Base-by-base conservation (phyloP, 768 basidiomycete species). In the Russula dissimulans region DNA sequence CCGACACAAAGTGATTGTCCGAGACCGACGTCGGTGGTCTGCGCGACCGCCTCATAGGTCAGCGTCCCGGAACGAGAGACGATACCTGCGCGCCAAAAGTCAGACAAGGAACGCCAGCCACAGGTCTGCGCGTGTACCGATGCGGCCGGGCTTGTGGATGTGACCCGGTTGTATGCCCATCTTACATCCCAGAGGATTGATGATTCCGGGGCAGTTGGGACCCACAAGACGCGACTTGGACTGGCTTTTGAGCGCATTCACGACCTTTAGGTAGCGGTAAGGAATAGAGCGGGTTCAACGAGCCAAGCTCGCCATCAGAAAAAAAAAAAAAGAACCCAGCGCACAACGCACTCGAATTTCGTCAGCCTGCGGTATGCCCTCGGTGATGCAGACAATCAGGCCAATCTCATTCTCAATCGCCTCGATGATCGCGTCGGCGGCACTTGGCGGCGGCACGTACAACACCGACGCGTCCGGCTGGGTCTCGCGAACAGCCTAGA, bases 131-230 rank as follows among this genome's bases (percentile, higher is more conserved):
- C 81, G 38, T 81, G 38, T 67, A 90, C 95, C 95, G 67, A 99
- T 95, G 67, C 90, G 92, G 56, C 97, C 97, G 57, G 95, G 94
- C 67, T 74, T 91, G 78, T 98, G 97, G 68, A 99, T 97, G 71
- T 97, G 93, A 31, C 94, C 97, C 12, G 97, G 97, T 69, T 91
- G 89, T 70, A 99, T 99, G 60, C 97, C 97, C 85, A 99, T 97
- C 79, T 98, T 98, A 80, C 97, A 99, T 22, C 95, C 95, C 43
- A 88, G 79, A 17, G 95, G 95, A 70, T 95, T 95, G 70, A 98
- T 97, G 68, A 99, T 86, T 71, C 97, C 97, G 2, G 97, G 97
- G 75, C 97, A 99, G 75, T 99, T 99, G 43, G 97, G 97, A 18
- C 97, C 97, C 52, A 99, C 91, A 67, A 99, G 87, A 67, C 97